Evolutionary conservation across 352 stramenopile species (phyloP).

Genomic region (Thalassiosira mediterranea): DNA sequence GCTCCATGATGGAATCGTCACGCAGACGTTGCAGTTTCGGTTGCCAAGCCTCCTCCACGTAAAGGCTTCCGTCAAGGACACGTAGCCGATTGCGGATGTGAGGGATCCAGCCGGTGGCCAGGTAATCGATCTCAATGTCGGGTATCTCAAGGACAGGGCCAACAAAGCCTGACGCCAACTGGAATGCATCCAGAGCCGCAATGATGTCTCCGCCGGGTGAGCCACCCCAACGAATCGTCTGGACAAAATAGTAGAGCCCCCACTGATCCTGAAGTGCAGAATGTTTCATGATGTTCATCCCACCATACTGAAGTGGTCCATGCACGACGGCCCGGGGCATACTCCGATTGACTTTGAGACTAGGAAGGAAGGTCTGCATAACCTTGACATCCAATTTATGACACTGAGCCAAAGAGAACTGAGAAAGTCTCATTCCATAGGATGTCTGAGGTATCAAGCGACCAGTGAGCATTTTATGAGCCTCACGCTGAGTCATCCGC

Average conservation of each 20-base stretch:
- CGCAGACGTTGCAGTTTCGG: constrained; percentile 4
- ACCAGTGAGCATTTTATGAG: background rate
- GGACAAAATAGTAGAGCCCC: constrained; percentile 4
- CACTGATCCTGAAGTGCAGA: constrained; percentile 2
- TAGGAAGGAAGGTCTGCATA: constrained; percentile 9
- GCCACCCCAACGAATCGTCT: constrained; percentile 1
- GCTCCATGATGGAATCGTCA: constrained; percentile 15
- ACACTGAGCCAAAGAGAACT: constrained; percentile 13
- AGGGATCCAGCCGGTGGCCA: background rate
- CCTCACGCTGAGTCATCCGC: background rate
- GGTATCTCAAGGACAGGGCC: background rate
- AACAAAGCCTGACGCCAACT: constrained; percentile 8
- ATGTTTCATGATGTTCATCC: background rate
- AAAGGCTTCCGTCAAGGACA: background rate
- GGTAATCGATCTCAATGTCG: constrained; percentile 3
- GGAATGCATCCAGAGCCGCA: background rate
- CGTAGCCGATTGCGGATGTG: background rate
- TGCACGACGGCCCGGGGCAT: background rate
- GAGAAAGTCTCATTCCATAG: background rate
- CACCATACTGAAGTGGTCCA: constrained; percentile 4
- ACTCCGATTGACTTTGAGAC: constrained; percentile 15
- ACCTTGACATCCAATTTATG: background rate
- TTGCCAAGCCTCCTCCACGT: constrained; percentile 4
- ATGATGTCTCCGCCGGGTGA: constrained; percentile 5
- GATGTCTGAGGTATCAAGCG: background rate